Evolutionary conservation across 2,329 filamentous ascomycete species (phyloP), one percentile per base, ranked within the genome.

Genomic region (Calcarisporium arbuscula): DNA sequence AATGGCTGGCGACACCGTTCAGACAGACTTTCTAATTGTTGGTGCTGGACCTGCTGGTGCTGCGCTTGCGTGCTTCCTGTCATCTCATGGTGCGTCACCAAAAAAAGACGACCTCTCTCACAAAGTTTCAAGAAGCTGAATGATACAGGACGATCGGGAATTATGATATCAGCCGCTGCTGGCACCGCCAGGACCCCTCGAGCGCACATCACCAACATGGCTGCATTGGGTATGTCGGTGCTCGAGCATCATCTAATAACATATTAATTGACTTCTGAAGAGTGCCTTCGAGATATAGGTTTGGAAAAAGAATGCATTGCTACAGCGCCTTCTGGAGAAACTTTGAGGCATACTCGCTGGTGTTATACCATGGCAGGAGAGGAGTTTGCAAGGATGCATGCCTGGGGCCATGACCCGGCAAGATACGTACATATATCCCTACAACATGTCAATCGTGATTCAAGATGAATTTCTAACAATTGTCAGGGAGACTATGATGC

Each of bases 181-280:
- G 63, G 65, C 4, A 74, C 67, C 2, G 71, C 74, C 2, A 58
- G 71, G 37, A 77, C 73, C 2, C 76, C 76, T 2, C 58, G 76
- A 18, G 75, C 74, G 1, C 75, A 80, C 47, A 74, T 78, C 36
- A 77, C 70, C 28, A 80, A 78, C 48, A 70, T 70, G 52, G 72
- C 72, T 0, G 71, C 71, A 0, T 49, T 73, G 14, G 61, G 62
- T 64, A 47, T 22, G 47, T n/a, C n/a, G 28, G 7, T 16, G 30
- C 4, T 30, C 16, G 18, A 10, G 6, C 7, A 30, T 17, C 25
- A 9, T 28, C 17, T n/a, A n/a, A n/a, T n/a, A n/a, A n/a, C n/a
- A n/a, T n/a, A n/a, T n/a, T n/a, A n/a, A 21, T 15, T 16, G 14
- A 10, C 30, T 29, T 10, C 5, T 6, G 14, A 8, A 60, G 76